Evolutionary conservation across 345 rosid genomes (phyloP).

Genomic region (Citrus sp.): DNA sequence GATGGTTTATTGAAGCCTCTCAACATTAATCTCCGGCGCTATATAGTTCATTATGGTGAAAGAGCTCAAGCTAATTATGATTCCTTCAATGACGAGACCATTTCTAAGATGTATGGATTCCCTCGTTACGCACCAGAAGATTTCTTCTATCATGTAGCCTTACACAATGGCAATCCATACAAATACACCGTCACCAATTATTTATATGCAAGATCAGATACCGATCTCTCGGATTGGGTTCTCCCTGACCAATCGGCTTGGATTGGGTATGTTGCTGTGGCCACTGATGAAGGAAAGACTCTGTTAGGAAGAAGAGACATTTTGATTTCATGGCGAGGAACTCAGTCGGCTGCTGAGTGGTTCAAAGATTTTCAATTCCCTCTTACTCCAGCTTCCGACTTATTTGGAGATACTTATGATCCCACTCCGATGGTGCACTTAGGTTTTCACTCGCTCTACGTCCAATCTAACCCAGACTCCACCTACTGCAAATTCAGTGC

Average conservation of each 20-base stretch:
- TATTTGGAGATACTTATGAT: neutral
- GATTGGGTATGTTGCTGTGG: constrained; percentile 86
- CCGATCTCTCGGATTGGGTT: neutral
- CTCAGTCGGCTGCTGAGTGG: neutral
- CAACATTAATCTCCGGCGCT: constrained; percentile 42
- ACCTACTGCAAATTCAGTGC: neutral
- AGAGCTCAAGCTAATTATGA: constrained; percentile 29
- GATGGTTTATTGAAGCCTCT: constrained; percentile 40
- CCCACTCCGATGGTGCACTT: neutral
- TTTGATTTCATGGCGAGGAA: neutral
- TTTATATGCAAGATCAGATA: neutral
- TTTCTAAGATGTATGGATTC: constrained; percentile 21
- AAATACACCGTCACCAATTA: neutral
- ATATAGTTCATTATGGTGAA: constrained; percentile 45
- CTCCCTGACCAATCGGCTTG: constrained; percentile 18
- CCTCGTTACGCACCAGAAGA: neutral
- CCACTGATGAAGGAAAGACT: constrained; percentile 62
- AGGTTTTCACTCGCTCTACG: neutral
- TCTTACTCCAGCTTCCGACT: neutral
- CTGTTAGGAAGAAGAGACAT: constrained; percentile 33
- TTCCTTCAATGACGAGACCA: constrained; percentile 28
- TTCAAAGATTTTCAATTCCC: neutral
- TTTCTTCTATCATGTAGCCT: neutral
- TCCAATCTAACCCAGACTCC: neutral
- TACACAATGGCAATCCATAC: neutral